phyloP scores from a whole-genome alignment of 177 flowering plant species.

The Telopea speciosissima region DNA sequence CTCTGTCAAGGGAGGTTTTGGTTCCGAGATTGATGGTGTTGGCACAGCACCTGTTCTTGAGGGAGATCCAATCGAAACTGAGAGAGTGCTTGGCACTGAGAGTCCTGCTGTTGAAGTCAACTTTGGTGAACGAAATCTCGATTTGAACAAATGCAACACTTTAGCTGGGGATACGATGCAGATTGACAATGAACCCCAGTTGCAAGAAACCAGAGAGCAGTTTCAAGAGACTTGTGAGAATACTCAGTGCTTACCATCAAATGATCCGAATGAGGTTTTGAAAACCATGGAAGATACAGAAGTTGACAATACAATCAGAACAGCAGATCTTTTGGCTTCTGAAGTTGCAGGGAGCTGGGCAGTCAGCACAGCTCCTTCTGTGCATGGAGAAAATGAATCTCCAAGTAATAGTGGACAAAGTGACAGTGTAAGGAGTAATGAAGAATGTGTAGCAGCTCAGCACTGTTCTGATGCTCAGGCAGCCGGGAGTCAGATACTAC shows the following conservation, averaged over 20 bases:
- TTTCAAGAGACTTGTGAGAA: conserved; percentile 16
- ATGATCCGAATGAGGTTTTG: conserved; percentile 19
- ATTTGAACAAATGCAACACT: conserved; percentile 30
- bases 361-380: conserved; percentile 73
- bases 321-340: conserved; percentile 80
- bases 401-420: conserved; percentile 36
- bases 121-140: conserved; percentile 24
- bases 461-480: conserved; percentile 37
- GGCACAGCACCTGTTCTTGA: conserved; percentile 48
- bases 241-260: conserved; percentile 24
- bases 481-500: conserved; percentile 59
- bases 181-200: conserved; percentile 52
- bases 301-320: conserved; percentile 49
- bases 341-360: conserved; percentile 97
- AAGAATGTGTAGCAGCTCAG: conserved; percentile 18
- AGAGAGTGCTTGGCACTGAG: conserved; percentile 66
- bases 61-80: conserved; percentile 58
- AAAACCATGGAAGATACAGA: conserved; percentile 59
- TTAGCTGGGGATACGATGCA: conserved; percentile 68
- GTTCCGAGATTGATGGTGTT: conserved; percentile 70
- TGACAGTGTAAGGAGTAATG: conserved; percentile 14
- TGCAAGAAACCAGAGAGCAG: conserved; percentile 39
- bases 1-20: conserved; percentile 55
- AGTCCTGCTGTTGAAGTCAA: conserved; percentile 36
- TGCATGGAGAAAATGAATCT: conserved; percentile 77